Conservation (phyloP, 1,284 basidiomycete genomes). For the Cutaneotrichosporon sp. region DNA sequence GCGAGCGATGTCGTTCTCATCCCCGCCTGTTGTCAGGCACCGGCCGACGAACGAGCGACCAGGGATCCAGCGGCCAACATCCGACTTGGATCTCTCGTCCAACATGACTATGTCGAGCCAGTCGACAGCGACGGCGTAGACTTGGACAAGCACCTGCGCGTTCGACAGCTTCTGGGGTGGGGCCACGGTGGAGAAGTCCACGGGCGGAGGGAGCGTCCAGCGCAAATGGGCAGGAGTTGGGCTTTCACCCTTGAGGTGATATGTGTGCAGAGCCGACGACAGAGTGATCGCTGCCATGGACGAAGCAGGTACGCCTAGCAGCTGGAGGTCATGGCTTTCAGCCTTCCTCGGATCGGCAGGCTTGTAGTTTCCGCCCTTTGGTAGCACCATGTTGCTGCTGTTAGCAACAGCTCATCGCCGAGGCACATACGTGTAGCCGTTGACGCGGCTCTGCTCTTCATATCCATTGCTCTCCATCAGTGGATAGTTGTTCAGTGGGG, state of each 20-base stretch:
- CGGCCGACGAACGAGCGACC: conserved; percentile 77
- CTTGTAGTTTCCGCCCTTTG: conserved; percentile 54
- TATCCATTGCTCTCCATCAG: conserved; percentile 36
- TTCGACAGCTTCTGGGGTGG: conserved; percentile 67
- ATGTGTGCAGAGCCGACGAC: conserved; percentile 12
- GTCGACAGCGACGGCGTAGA: conserved; percentile 77
- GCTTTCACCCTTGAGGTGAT: conserved; percentile 16
- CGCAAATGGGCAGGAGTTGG: conserved; percentile 52
- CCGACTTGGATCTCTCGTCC: conserved; percentile 49
- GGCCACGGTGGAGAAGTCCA: conserved; percentile 62
- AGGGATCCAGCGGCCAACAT: conserved; percentile 55
- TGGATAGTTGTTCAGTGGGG: not conserved
- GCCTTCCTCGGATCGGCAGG: conserved; percentile 42
- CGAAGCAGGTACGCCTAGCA: conserved; percentile 68
- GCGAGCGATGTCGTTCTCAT: conserved; percentile 64
- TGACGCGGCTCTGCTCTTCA: conserved; percentile 18
- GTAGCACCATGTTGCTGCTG: conserved; percentile 58
- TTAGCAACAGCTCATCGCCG: conserved; percentile 1
- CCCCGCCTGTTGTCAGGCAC: conserved; percentile 70
- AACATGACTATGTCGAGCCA: conserved; percentile 63
- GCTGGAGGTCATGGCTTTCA: conserved; percentile 61
- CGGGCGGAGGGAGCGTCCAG: conserved; percentile 42
- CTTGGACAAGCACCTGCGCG: conserved; percentile 68
- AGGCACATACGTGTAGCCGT: conserved; percentile 1
- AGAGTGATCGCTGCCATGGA: conserved; percentile 76